phyloP scores from a whole-genome alignment of 768 basidiomycete genomes.

The Leucosporidium creatinivorum region DNA sequence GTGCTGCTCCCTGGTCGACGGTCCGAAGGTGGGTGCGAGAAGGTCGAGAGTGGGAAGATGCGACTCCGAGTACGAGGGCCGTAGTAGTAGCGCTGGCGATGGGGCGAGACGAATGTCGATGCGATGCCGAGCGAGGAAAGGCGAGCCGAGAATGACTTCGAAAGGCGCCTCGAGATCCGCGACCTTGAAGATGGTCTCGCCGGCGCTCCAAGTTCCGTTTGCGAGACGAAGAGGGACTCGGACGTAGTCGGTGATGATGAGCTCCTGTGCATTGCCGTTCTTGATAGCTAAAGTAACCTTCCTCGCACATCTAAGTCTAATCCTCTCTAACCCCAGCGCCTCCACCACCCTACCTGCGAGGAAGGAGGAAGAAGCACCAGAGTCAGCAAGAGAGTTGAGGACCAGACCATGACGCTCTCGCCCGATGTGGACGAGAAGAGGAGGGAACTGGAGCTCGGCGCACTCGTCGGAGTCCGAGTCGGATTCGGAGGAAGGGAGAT shows the following conservation, averaged over 20 bases:
- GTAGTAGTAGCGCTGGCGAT: no score
- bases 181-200: neutral
- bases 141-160: slow-evolving; percentile 10
- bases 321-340: neutral
- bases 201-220: slow-evolving; percentile 1
- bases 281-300: neutral
- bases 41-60: no score
- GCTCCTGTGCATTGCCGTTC: neutral
- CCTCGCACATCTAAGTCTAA: neutral
- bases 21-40: no score
- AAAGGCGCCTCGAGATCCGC: slow-evolving; percentile 4
- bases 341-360: neutral
- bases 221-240: neutral
- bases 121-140: slow-evolving; percentile 3
- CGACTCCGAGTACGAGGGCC: no score
- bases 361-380: slow-evolving; percentile 5
- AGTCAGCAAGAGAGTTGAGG: slow-evolving; percentile 5
- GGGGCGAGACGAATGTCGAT: neutral
- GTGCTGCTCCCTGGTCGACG: no score
- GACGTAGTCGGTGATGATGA: neutral
- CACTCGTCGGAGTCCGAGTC: slow-evolving; percentile 7
- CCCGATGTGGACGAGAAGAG: neutral
- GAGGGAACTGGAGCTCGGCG: slow-evolving; percentile 5
- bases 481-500: slow-evolving; percentile 1
- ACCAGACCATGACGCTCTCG: slow-evolving; percentile 1